Evolutionary conservation across 2,329 filamentous ascomycete species (phyloP).

Genomic region (Xylariaceae sp.): DNA sequence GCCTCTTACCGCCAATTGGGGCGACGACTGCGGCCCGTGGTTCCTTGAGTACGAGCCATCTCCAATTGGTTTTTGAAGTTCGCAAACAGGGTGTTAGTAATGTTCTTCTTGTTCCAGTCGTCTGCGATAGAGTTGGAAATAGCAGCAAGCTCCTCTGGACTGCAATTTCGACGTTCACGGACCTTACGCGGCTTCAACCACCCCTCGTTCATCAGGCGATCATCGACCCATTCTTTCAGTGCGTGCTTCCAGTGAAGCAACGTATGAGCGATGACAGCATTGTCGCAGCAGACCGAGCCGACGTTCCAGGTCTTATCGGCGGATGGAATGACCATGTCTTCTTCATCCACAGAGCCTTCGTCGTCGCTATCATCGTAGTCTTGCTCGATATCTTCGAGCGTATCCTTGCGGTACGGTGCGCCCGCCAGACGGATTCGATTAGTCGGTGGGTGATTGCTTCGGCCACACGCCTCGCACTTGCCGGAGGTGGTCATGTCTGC

Average conservation of each 20-base stretch:
- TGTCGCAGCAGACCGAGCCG: constrained; percentile 39
- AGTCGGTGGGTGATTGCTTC: constrained; percentile 61
- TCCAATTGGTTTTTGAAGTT: constrained; percentile 62
- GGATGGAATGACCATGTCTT: constrained; percentile 34
- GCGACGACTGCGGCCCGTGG: constrained; percentile 23
- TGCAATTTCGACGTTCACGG: constrained; percentile 56
- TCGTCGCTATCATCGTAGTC: constrained; percentile 35
- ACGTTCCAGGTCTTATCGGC: constrained; percentile 39
- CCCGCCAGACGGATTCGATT: constrained; percentile 60
- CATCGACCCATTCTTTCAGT: constrained; percentile 66
- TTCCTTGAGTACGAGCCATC: constrained; percentile 45
- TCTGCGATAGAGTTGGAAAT: constrained; percentile 60
- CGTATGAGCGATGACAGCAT: constrained; percentile 63
- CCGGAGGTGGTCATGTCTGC: constrained; percentile 29
- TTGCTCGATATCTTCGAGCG: constrained; percentile 58
- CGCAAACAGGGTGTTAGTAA: constrained; percentile 56
- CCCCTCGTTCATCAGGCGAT: constrained; percentile 53
- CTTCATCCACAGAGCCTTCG: constrained; percentile 36
- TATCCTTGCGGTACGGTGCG: constrained; percentile 59
- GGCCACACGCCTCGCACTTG: constrained; percentile 66
- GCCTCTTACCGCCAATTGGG: constrained; percentile 9
- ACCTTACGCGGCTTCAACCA: constrained; percentile 54
- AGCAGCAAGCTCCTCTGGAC: constrained; percentile 47
- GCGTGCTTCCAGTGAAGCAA: constrained; percentile 71
- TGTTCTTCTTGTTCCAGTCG: constrained; percentile 54